These are phyloP conservation scores for Triticum dicoccoides DNA, from an alignment of 176 grass and related monocot species.

Conservation along the genomic window DNA sequence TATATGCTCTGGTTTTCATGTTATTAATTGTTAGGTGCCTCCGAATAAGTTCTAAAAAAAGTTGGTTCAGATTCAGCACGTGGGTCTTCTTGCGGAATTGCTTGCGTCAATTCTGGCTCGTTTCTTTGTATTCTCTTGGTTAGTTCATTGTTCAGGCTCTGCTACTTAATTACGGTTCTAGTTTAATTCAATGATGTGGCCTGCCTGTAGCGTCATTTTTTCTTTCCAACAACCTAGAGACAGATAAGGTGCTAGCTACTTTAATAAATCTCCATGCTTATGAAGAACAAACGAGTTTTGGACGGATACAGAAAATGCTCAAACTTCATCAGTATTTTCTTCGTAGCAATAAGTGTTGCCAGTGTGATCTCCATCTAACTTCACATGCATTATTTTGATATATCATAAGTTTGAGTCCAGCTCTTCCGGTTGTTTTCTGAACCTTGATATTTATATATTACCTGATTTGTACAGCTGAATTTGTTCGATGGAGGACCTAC, in stretches of 20 bases:
- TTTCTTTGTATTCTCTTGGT: too few relatives aligned
- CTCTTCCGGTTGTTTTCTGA: not conserved
- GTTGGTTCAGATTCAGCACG: not conserved
- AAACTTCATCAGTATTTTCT: not conserved
- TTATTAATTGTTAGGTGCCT: not conserved
- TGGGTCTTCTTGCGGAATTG: not conserved
- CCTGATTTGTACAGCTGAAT: not conserved
- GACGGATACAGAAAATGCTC: not conserved
- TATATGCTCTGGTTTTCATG: not conserved
- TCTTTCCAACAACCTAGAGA: too few relatives aligned
- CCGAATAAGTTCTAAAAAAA: not conserved
- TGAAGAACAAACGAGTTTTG: not conserved
- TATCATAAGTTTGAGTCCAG: not conserved
- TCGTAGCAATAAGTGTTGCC: not conserved
- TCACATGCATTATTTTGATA: not conserved
- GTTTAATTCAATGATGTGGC: too few relatives aligned
- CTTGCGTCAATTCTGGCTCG: not conserved
- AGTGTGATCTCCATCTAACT: not conserved
- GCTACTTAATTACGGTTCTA: too few relatives aligned
- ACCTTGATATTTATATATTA: not conserved
- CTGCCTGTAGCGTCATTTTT: too few relatives aligned
- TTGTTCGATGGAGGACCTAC: slow-evolving; percentile 51
- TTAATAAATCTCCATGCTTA: not conserved
- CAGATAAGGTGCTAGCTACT: too few relatives aligned
- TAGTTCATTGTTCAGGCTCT: too few relatives aligned